phyloP scores from a whole-genome alignment of 495 filamentous ascomycete genomes.

The Aspergillus egyptiacus region DNA sequence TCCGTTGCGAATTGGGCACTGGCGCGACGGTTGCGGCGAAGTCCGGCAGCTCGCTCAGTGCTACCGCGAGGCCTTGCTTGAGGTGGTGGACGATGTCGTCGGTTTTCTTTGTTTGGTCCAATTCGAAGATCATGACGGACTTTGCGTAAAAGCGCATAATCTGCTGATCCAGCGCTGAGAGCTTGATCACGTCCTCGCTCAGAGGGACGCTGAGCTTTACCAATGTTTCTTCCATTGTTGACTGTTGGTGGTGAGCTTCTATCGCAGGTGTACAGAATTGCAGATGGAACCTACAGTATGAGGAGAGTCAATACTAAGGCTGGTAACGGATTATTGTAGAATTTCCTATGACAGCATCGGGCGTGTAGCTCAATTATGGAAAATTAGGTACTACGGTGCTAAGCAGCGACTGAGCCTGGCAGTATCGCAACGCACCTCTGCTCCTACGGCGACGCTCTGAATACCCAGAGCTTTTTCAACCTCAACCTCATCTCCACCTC shows the following conservation, averaged over 20 bases:
- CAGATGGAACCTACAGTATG: no score
- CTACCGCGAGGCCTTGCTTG: constrained; percentile 2
- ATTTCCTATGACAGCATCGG: neutral
- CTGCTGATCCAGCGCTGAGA: constrained; percentile 9
- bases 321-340: no score
- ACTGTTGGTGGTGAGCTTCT: neutral
- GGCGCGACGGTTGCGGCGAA: constrained; percentile 7
- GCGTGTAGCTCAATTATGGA: no score
- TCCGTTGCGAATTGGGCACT: constrained; percentile 3
- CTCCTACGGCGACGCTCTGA: no score
- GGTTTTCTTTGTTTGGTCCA: neutral
- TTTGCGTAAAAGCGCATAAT: constrained; percentile 8
- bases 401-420: no score
- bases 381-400: no score
- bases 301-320: no score
- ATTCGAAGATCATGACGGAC: constrained; percentile 1
- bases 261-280: neutral
- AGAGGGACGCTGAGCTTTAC: constrained; percentile 11
- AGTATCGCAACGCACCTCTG: no score
- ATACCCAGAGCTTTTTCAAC: no score
- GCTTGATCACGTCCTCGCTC: constrained; percentile 10
- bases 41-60: constrained; percentile 9
- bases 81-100: constrained; percentile 6
- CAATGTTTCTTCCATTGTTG: constrained; percentile 6
- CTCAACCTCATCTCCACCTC: no score